Conservation (phyloP, 306 rosid species). For the Medicago ruthenica region DNA sequence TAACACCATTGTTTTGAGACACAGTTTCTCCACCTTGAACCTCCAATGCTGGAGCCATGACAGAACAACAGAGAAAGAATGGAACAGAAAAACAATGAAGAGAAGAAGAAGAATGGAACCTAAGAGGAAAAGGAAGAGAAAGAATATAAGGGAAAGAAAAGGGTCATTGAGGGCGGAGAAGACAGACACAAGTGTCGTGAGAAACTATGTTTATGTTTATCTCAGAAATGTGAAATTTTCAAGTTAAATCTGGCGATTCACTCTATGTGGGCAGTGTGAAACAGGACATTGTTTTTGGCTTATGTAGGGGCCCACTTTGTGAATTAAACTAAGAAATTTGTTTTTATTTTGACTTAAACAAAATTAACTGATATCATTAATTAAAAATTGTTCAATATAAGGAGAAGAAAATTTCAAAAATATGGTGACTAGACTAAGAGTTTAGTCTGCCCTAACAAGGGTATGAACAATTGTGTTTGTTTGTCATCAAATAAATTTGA, state of each 20-base stretch:
- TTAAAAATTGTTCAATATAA: no score
- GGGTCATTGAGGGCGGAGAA: slow-evolving; percentile 64
- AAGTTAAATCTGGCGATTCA: slow-evolving; percentile 63
- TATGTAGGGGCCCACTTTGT: slow-evolving; percentile 43
- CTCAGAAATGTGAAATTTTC: neutral
- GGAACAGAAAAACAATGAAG: neutral
- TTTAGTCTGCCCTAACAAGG: no score
- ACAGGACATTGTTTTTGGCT: neutral
- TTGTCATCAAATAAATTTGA: no score
- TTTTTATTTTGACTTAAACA: no score
- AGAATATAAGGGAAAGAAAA: slow-evolving; percentile 43
- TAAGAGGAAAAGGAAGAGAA: slow-evolving; percentile 9
- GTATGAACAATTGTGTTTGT: no score
- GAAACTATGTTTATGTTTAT: slow-evolving; percentile 51
- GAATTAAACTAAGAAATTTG: neutral
- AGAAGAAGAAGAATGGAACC: neutral
- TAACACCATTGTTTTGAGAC: slow-evolving; percentile 34
- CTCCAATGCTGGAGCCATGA: slow-evolving; percentile 67
- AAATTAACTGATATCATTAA: no score
- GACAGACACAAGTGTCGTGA: slow-evolving; percentile 68
- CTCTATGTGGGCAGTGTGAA: slow-evolving; percentile 46
- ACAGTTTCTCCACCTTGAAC: slow-evolving; percentile 41
- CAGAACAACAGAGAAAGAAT: slow-evolving; percentile 12
- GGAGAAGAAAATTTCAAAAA: no score
- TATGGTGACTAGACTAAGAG: no score